Evolutionary conservation across 352 stramenopile species (phyloP).

Genomic region (Phytophthora pseudosyringae): DNA sequence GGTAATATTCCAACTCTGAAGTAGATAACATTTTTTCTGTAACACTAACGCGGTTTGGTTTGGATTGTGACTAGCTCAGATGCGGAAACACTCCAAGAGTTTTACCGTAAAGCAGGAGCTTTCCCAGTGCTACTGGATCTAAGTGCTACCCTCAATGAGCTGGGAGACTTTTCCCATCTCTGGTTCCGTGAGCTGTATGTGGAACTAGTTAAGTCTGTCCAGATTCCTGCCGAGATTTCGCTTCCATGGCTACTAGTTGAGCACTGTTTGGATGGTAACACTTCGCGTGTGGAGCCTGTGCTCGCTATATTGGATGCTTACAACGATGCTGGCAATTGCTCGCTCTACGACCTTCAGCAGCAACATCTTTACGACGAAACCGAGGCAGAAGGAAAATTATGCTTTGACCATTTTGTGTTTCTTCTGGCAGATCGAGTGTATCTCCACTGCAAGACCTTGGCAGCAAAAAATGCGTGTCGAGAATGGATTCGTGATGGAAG

Average conservation of each 20-base stretch:
- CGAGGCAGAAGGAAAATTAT: constrained; percentile 81
- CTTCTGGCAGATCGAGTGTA: constrained; percentile 72
- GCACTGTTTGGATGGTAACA: constrained; percentile 45
- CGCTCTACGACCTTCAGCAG: constrained; percentile 61
- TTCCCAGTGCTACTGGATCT: constrained; percentile 72
- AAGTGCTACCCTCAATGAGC: constrained; percentile 46
- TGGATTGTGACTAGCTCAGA: constrained; percentile 57
- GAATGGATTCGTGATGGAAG: neutral
- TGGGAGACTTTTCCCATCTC: constrained; percentile 73
- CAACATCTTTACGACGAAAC: constrained; percentile 85
- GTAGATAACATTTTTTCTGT: neutral
- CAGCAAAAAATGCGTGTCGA: constrained; percentile 22
- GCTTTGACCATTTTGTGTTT: constrained; percentile 82
- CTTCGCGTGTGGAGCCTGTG: constrained; percentile 36
- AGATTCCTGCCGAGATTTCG: constrained; percentile 86
- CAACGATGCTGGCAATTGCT: constrained; percentile 74
- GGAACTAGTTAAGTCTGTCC: constrained; percentile 63
- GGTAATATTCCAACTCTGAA: constrained; percentile 31
- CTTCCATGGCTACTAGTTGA: constrained; percentile 86
- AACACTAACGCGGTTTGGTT: constrained; percentile 2
- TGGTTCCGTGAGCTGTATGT: constrained; percentile 89
- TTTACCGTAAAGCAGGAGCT: constrained; percentile 50
- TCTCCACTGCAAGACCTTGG: constrained; percentile 57
- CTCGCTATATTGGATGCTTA: constrained; percentile 84
- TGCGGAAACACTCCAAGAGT: constrained; percentile 56